Evolutionary conservation across 1,284 basidiomycete species (phyloP).

Genomic region (Trametes polyzona): DNA sequence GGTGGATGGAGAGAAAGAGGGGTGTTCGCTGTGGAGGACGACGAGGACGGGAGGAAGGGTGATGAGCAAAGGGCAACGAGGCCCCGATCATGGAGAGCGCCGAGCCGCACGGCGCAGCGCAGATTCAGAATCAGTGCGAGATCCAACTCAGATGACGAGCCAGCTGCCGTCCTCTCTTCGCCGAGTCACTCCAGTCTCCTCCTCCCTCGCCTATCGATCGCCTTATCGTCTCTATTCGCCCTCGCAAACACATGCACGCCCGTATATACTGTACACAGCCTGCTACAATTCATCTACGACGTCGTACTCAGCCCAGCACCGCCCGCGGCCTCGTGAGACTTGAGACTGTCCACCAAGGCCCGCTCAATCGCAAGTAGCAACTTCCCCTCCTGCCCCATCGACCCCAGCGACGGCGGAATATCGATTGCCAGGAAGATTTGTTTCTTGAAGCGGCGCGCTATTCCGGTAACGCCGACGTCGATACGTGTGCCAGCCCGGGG

Average conservation of each 20-base stretch:
- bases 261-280: no score
- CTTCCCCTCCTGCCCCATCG: slow-evolving; percentile 50
- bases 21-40: slow-evolving; percentile 26
- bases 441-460: slow-evolving; percentile 66
- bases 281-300: background rate
- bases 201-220: slow-evolving; percentile 16
- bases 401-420: slow-evolving; percentile 48
- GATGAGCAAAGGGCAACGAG: slow-evolving; percentile 30
- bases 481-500: slow-evolving; percentile 1
- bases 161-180: background rate
- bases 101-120: slow-evolving; percentile 27
- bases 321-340: slow-evolving; percentile 41
- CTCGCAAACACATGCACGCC: background rate
- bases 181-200: background rate
- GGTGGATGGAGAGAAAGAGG: slow-evolving; percentile 19
- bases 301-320: background rate
- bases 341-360: slow-evolving; percentile 53
- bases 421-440: slow-evolving; percentile 76
- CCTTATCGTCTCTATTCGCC: slow-evolving; percentile 14
- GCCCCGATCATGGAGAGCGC: slow-evolving; percentile 35
- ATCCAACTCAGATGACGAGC: slow-evolving; percentile 26
- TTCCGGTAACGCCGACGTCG: slow-evolving; percentile 17
- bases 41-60: slow-evolving; percentile 28
- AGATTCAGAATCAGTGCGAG: slow-evolving; percentile 15
- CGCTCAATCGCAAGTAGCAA: slow-evolving; percentile 60